Evolutionary conservation across 805 yeast genomes (phyloP).

Genomic region (Ogataea thermomethanolica): DNA sequence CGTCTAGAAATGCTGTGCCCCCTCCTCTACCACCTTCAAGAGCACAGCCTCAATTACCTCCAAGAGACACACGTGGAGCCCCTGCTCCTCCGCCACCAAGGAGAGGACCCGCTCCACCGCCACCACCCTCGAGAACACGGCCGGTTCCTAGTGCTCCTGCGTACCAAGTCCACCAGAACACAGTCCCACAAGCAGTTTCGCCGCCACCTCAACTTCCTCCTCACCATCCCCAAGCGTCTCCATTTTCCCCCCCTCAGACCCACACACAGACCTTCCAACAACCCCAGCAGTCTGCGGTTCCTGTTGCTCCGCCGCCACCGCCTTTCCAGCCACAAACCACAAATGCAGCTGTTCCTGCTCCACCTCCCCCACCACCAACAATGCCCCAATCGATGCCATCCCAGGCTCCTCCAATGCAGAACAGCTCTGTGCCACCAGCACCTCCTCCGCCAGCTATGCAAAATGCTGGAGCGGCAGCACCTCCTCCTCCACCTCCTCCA

Average conservation of each 20-base stretch:
- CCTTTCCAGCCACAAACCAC: constrained; percentile 4
- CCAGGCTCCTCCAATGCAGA: too few relatives aligned
- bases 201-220: constrained; percentile 26
- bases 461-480: constrained; percentile 26
- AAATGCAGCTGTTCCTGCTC: constrained; percentile 3
- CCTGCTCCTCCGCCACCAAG: constrained; percentile 36
- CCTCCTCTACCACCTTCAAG: constrained; percentile 27
- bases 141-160: constrained; percentile 16
- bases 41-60: constrained; percentile 24
- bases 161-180: constrained; percentile 1
- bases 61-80: constrained; percentile 24
- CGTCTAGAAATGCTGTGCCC: constrained; percentile 34
- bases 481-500: constrained; percentile 27
- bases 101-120: constrained; percentile 41
- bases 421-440: constrained; percentile 5
- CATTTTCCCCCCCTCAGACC: constrained; percentile 39
- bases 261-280: neutral
- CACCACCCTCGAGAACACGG: constrained; percentile 38
- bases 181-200: constrained; percentile 7
- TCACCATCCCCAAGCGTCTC: constrained; percentile 28
- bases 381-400: constrained; percentile 14
- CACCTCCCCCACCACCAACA: constrained; percentile 30
- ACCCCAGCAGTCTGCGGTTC: constrained; percentile 16
- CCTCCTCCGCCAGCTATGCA: constrained; percentile 22
- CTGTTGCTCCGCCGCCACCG: constrained; percentile 10